phyloP scores from a whole-genome alignment of 106 monocot genomes.

The Amphibolis antarctica region DNA sequence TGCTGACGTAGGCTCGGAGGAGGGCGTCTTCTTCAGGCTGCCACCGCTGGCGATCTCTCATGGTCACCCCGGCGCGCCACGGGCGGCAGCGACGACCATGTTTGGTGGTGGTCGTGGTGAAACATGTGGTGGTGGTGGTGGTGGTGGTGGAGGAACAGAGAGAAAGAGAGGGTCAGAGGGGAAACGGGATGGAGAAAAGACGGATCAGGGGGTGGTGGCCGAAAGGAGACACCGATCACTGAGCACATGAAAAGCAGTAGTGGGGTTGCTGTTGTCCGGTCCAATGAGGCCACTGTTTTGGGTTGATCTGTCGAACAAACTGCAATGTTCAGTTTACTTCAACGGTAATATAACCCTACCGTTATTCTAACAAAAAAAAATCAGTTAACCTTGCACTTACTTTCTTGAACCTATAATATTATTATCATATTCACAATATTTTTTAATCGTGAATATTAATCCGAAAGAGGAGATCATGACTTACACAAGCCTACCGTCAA shows the following conservation, averaged over 20 bases:
- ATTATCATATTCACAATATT: too few relatives aligned
- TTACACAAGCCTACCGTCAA: too few relatives aligned
- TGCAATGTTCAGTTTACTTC: too few relatives aligned
- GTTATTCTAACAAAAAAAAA: too few relatives aligned
- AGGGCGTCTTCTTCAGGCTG: constrained; percentile 23
- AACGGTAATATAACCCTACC: too few relatives aligned
- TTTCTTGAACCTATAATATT: too few relatives aligned
- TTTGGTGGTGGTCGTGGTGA: neutral
- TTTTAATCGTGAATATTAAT: too few relatives aligned
- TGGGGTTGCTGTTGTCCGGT: neutral
- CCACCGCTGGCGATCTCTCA: constrained; percentile 16
- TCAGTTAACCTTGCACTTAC: too few relatives aligned
- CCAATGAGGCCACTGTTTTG: neutral
- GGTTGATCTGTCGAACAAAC: too few relatives aligned
- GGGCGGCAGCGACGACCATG: neutral
- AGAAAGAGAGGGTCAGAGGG: neutral
- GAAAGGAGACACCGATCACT: neutral
- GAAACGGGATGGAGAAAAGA: neutral
- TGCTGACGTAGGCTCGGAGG: constrained; percentile 13
- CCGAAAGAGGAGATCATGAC: too few relatives aligned
- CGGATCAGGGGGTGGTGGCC: neutral
- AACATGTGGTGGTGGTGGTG: neutral
- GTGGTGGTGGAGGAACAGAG: neutral
- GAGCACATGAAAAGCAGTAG: neutral
- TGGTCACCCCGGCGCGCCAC: neutral